Evolutionary conservation across 441 rosid species (phyloP).

Genomic region (Francoa sonchifolia): DNA sequence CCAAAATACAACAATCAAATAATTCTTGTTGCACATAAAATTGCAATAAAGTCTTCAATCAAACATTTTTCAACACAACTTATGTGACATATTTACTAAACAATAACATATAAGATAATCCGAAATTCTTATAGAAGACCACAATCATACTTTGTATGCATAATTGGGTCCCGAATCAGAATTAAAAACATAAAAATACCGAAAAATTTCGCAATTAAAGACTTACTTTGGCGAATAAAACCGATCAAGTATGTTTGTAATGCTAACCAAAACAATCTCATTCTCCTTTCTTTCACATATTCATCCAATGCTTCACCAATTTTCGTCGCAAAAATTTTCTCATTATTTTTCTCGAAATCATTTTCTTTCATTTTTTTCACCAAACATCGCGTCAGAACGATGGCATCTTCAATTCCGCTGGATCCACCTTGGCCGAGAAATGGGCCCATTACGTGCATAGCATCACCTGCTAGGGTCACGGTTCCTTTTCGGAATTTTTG

Average conservation of each 20-base stretch:
- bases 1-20: too few relatives aligned
- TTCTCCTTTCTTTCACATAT: conserved; percentile 27
- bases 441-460: conserved; percentile 56
- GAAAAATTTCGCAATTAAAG: conserved; percentile 9
- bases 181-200: conserved; percentile 12
- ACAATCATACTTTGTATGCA: conserved; percentile 28
- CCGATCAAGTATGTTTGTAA: conserved; percentile 32
- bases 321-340: background rate
- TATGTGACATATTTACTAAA: too few relatives aligned
- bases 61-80: too few relatives aligned
- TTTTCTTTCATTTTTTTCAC: conserved; percentile 8
- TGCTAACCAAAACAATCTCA: conserved; percentile 28
- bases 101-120: too few relatives aligned
- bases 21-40: too few relatives aligned
- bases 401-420: conserved; percentile 37
- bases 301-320: conserved; percentile 24
- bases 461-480: conserved; percentile 45
- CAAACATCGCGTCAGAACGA: conserved; percentile 43
- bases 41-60: too few relatives aligned
- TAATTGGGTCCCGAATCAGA: conserved; percentile 20
- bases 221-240: conserved; percentile 9
- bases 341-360: background rate
- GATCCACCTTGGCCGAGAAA: conserved; percentile 52
- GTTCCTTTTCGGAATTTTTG: conserved; percentile 26
- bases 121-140: conserved; percentile 28